Conservation (phyloP, 805 yeast species). For the Pichia nanzhaoensis region DNA sequence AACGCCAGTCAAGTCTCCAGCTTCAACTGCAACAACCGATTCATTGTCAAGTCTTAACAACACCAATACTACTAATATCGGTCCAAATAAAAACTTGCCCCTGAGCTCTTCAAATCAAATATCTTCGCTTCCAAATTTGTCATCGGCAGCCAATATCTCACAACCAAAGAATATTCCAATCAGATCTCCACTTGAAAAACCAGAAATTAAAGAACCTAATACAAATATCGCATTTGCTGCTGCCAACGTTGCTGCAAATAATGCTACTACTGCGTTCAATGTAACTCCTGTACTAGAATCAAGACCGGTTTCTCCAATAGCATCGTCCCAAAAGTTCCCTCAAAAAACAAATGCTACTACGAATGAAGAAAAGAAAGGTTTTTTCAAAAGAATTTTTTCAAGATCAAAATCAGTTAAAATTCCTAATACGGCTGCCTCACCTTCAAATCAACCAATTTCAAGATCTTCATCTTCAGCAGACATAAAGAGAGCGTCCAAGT, state of each 20-base stretch:
- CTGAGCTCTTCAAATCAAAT: not conserved
- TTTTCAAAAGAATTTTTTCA: constrained; percentile 7
- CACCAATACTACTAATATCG: not conserved
- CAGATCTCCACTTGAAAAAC: not conserved
- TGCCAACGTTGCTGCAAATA: not conserved
- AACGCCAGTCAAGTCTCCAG: not conserved
- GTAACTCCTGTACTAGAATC: not conserved
- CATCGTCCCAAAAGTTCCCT: not conserved
- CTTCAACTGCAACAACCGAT: constrained; percentile 7
- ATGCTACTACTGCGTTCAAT: not conserved
- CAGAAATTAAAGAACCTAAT: not conserved
- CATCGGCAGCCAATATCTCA: not conserved
- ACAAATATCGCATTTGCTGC: not conserved
- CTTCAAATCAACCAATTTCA: not conserved
- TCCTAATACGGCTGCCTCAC: not conserved
- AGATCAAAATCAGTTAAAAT: not conserved
- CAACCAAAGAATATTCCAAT: not conserved
- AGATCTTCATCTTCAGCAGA: not conserved
- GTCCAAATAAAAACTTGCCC: too few relatives aligned
- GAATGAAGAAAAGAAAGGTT: constrained; percentile 3
- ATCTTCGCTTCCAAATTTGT: not conserved
- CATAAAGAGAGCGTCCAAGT: not conserved
- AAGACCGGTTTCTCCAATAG: not conserved
- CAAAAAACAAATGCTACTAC: too few relatives aligned
- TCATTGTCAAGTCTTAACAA: constrained; percentile 1